Evolutionary conservation across 2,329 filamentous ascomycete genomes (phyloP), one percentile per base, ranked within the genome.

Genomic region (Aspergillus melleus): DNA sequence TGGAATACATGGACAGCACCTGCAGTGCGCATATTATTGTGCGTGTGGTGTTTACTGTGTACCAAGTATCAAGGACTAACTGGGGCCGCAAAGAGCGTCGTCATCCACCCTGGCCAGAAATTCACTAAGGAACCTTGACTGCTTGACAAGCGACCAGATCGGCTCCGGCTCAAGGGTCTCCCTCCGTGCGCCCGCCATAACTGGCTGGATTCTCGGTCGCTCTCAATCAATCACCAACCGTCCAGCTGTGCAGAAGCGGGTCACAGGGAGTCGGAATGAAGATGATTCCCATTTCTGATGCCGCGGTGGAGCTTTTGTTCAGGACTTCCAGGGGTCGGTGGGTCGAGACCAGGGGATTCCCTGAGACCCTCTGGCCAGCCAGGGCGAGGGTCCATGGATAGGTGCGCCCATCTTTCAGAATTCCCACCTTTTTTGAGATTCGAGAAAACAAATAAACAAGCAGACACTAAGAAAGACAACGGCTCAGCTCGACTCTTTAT

Each of bases 211-310:
- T 54, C 4, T 26, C 42, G 14, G 42, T 46, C 42, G 42, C 54
- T n/a, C 49, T 50, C 54, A 50, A 26, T 55, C 46, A 55, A 50
- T 55, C 46, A 55, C 49, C 19, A 49, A 49, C 44, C 14, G 53
- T n/a, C 10, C 39, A 46, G 42, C 42, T 11, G 6, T 10, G 42
- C 2, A 20, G 2, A 42, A 50, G 52, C 50, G 52, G 57, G 36
- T 51, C 14, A 10, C n/a, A 29, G 50, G 36, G 47, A 44, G 32
- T 24, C 32, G 47, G 61, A 59, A 63, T 63, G 59, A 59, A 61
- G 56, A 63, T 62, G 30, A 53, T 52, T 57, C 29, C 57, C 46
- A 47, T 36, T 59, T 51, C 44, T 57, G 61, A 29, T 57, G 47
- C 49, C 51, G 53, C 20, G 47, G 61, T 61, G 61, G 61, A 19